Conservation (phyloP, 1,284 basidiomycete genomes). For the Trichosporon coremiiforme region DNA sequence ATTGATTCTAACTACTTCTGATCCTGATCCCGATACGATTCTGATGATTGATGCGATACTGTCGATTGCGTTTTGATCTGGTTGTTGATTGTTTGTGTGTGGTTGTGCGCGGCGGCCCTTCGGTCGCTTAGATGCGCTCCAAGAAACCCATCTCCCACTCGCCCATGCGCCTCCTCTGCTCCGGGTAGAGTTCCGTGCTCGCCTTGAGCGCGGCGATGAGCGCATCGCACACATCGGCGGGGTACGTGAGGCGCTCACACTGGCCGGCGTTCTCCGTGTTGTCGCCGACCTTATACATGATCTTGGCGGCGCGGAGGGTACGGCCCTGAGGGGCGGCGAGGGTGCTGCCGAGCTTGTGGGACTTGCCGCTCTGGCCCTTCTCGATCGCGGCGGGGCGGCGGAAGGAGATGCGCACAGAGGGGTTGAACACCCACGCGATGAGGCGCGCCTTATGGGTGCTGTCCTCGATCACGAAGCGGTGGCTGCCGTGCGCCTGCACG, state of each 20-base stretch:
- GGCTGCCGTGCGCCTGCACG: slow-evolving; percentile 82
- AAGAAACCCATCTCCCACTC: slow-evolving; percentile 50
- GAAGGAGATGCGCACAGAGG: slow-evolving; percentile 74
- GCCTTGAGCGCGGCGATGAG: slow-evolving; percentile 38
- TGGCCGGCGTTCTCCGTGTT: slow-evolving; percentile 28
- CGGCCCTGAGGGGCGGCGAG: slow-evolving; percentile 10
- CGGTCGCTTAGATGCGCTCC: slow-evolving; percentile 33
- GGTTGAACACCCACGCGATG: slow-evolving; percentile 91
- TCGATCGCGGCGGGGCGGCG: slow-evolving; percentile 26
- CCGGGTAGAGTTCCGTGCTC: slow-evolving; percentile 43
- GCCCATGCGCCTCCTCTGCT: slow-evolving; percentile 39
- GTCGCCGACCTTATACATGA: slow-evolving; percentile 45
- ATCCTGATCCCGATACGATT: neutral
- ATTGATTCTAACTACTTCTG: neutral
- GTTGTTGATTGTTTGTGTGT: neutral
- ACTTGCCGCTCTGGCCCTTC: slow-evolving; percentile 20
- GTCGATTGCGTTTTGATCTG: neutral
- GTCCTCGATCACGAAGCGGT: slow-evolving; percentile 80
- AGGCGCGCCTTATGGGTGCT: slow-evolving; percentile 74
- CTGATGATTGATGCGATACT: neutral
- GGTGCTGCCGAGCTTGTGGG: slow-evolving; percentile 11
- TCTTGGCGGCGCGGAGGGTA: slow-evolving; percentile 40
- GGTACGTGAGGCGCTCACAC: slow-evolving; percentile 46
- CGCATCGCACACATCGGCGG: slow-evolving; percentile 38
- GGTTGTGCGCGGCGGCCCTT: neutral